A percentile compares a stretch with the other conserved stretches of the same genome.
Evolutionary conservation across 139 green algal species (phyloP).

Genomic region (Chloropicon primus): DNA sequence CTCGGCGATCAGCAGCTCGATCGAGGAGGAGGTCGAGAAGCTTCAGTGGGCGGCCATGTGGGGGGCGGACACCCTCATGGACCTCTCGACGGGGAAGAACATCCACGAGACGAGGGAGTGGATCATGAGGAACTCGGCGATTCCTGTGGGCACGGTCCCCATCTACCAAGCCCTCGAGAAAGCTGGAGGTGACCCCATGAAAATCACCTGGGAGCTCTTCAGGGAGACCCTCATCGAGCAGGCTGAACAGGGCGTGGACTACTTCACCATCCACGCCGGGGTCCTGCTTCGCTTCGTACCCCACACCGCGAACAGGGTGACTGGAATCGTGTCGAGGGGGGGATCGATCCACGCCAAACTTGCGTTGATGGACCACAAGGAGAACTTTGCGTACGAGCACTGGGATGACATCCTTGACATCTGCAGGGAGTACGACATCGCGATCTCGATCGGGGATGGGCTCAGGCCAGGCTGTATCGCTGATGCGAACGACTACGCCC

Average conservation of each 20-base stretch:
- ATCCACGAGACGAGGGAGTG: slow-evolving; percentile 91
- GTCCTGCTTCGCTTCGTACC: slow-evolving; percentile 83
- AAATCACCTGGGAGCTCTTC: slow-evolving; percentile 95
- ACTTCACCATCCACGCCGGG: slow-evolving; percentile 94
- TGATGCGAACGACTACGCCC: slow-evolving; percentile 87
- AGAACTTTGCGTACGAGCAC: slow-evolving; percentile 97
- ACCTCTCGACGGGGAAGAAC: slow-evolving; percentile 75
- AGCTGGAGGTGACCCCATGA: slow-evolving; percentile 55
- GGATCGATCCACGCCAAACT: slow-evolving; percentile 91
- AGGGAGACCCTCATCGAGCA: slow-evolving; percentile 86
- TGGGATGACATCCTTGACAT: slow-evolving; percentile 99
- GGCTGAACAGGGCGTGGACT: slow-evolving; percentile 91
- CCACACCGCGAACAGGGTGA: slow-evolving; percentile 77
- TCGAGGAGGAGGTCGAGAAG: slow-evolving; percentile 92
- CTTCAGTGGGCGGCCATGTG: not conserved
- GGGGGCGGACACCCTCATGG: slow-evolving; percentile 85
- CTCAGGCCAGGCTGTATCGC: slow-evolving; percentile 61
- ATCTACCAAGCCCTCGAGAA: slow-evolving; percentile 77
- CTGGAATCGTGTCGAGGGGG: slow-evolving; percentile 84
- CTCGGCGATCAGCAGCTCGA: slow-evolving; percentile 68
- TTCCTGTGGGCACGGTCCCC: slow-evolving; percentile 72
- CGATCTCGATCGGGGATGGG: slow-evolving; percentile 66
- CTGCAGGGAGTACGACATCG: slow-evolving; percentile 76
- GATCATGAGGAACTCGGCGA: slow-evolving; percentile 82
- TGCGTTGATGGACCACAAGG: slow-evolving; percentile 26